phyloP scores from a whole-genome alignment of 495 filamentous ascomycete species.

The Annulohypoxylon bovei region DNA sequence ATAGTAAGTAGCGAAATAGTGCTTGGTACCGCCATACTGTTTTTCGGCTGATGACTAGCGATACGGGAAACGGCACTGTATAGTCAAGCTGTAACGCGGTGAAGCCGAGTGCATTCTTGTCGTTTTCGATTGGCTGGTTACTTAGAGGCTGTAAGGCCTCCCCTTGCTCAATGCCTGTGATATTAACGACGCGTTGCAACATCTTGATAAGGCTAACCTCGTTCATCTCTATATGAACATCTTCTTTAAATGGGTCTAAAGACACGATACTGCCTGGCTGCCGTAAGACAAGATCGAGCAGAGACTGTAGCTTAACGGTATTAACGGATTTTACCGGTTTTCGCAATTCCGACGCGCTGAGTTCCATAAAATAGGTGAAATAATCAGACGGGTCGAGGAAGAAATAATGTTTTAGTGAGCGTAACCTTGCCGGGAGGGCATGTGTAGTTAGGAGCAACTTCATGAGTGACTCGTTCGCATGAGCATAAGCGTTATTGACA shows the following conservation, averaged over 20 bases:
- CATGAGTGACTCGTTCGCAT: constrained; percentile 94
- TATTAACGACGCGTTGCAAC: constrained; percentile 94
- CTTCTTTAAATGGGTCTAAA: constrained; percentile 95
- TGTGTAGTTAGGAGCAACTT: constrained; percentile 92
- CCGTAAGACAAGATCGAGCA: constrained; percentile 92
- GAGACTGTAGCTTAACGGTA: constrained; percentile 88
- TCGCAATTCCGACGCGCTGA: constrained; percentile 84
- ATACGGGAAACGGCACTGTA: constrained; percentile 93
- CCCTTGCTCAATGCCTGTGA: constrained; percentile 92
- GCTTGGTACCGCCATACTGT: constrained; percentile 96
- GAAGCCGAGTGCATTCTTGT: constrained; percentile 88
- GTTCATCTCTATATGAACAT: constrained; percentile 97
- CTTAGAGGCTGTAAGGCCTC: constrained; percentile 65
- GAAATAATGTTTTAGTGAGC: constrained; percentile 97
- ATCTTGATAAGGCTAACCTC: constrained; percentile 90
- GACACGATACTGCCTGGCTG: constrained; percentile 95
- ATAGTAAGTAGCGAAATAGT: constrained; percentile 91
- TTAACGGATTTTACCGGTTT: constrained; percentile 91
- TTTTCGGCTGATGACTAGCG: constrained; percentile 93
- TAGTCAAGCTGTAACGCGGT: constrained; percentile 95
- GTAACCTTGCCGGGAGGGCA: constrained; percentile 82
- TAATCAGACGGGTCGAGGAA: constrained; percentile 98
- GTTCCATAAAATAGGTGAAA: constrained; percentile 96
- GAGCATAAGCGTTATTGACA: constrained; percentile 91
- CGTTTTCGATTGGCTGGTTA: constrained; percentile 70